Base-by-base conservation (phyloP, 257 asterid species). In the Nicotiana noctiflora region DNA sequence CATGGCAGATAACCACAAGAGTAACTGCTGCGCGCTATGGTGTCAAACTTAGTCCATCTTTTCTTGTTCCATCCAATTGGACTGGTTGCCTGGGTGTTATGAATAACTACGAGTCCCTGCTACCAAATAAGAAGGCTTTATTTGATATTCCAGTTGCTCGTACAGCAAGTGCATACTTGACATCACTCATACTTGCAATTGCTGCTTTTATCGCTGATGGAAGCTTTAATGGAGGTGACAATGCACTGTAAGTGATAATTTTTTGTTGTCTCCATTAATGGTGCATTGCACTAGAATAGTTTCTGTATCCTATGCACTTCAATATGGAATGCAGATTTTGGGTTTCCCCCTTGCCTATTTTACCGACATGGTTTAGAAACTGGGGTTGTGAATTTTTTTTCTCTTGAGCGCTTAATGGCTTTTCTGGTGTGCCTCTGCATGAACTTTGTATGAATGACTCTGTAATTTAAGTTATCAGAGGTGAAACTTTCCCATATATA, bases 31-130 rank as follows among this genome's bases (percentile, higher is more conserved):
- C 89, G 14, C 89, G 91, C 55, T 92, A 91, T 18, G 97, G 92
- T 40, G 96, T 94, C n/a, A 91, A 91, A 80, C 93, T 94, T 64
- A 94, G 97, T 75, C 98, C 98, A n/a, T 94, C 98, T 27, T 93
- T 91, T 86, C 94, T 94, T n/a, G 96, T 94, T 56, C 97, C 98
- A 1, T 94, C 97, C 56, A 92, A 61, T 80, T 93, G 98, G 98
- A 94, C 97, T 0, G 98, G 98, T 56, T 93, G 97, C 86, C 88
- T 94, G 9, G 97, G 98, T 14, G 98, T 94, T 2, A 89, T 94
- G 91, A 93, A 94, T 66, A 93, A 94, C 76, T 94, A 89, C 8
- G 98, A 94, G 84, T 92, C 97, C 9, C 75, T 94, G 84, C 91
- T 94, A 14, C 97, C 98, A 21, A 90, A 91, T 75, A 94, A 90